Conservation (phyloP, 2,329 filamentous ascomycete species). For the Daldinia sp. region DNA sequence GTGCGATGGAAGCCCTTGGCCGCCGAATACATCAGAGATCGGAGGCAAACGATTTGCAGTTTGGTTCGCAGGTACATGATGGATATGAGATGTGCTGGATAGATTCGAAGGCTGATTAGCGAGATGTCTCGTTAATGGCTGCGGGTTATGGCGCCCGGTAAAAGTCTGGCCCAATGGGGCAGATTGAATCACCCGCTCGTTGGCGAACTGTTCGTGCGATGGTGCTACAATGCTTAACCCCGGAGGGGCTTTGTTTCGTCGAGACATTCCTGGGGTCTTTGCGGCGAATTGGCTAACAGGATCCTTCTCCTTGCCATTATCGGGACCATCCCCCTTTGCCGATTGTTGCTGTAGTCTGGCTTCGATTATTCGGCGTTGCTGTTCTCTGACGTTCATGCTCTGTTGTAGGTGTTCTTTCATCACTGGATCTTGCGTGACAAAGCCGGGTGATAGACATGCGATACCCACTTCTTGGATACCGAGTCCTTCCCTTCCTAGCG, state of each 20-base stretch:
- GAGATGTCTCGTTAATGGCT: constrained; percentile 78
- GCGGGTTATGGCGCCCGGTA: constrained; percentile 84
- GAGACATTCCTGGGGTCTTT: constrained; percentile 76
- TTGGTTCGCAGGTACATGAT: constrained; percentile 86
- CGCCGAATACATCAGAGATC: constrained; percentile 88
- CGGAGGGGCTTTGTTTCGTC: constrained; percentile 81
- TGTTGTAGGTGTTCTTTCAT: constrained; percentile 96
- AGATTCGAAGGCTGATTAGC: constrained; percentile 84
- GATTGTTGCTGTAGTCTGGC: constrained; percentile 87
- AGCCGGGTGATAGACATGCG: constrained; percentile 93
- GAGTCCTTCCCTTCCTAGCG: constrained; percentile 80
- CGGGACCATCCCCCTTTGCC: constrained; percentile 75
- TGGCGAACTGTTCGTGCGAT: constrained; percentile 88
- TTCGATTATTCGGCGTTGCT: constrained; percentile 95
- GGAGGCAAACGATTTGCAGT: constrained; percentile 92
- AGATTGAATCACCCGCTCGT: constrained; percentile 95
- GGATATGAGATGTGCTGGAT: constrained; percentile 86
- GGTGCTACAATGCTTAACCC: constrained; percentile 95
- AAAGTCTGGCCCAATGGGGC: constrained; percentile 95
- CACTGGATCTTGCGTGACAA: constrained; percentile 93
- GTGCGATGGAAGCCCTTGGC: constrained; percentile 74
- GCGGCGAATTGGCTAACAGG: constrained; percentile 59
- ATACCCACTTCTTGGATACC: constrained; percentile 92
- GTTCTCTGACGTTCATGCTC: constrained; percentile 90
- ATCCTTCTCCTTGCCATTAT: constrained; percentile 63